Evolutionary conservation across 2,329 filamentous ascomycete genomes (phyloP).

Genomic region (Stagonosporopsis cucurbitacearum): DNA sequence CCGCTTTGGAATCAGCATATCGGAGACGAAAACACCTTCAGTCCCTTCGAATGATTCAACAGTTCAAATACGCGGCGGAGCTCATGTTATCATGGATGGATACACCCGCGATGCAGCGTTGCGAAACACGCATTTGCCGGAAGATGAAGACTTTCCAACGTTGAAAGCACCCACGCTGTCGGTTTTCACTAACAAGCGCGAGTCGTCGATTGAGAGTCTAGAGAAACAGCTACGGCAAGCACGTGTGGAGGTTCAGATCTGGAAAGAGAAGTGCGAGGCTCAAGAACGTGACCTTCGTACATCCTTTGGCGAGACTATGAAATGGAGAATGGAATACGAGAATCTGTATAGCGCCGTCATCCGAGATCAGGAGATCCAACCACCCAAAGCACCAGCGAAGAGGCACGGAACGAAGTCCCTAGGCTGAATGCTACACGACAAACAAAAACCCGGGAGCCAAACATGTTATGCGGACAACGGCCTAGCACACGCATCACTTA

Average conservation of each 20-base stretch:
- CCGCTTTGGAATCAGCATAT: slow-evolving; percentile 12
- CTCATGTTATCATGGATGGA: background rate
- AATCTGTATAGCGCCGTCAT: slow-evolving; percentile 8
- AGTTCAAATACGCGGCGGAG: background rate
- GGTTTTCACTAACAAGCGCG: slow-evolving; percentile 1
- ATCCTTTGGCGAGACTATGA: slow-evolving; percentile 1
- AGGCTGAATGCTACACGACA: background rate
- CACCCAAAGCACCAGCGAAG: background rate
- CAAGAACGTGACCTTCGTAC: background rate
- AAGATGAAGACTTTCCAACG: background rate
- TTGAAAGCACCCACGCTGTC: background rate
- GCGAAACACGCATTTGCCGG: background rate
- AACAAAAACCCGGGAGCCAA: too few relatives aligned
- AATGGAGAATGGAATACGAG: slow-evolving; percentile 15
- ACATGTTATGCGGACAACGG: background rate
- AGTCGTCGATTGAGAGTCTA: background rate
- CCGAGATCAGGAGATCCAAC: background rate
- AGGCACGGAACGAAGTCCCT: background rate
- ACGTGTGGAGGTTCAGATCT: background rate
- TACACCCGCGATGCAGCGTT: background rate
- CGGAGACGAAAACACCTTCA: background rate
- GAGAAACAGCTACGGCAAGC: slow-evolving; percentile 6
- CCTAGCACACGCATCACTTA: slow-evolving; percentile 8
- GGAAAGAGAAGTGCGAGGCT: slow-evolving; percentile 6
- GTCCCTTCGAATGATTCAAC: background rate